Conservation (phyloP, 2,329 filamentous ascomycete species). For the Diplodia seriata region DNA sequence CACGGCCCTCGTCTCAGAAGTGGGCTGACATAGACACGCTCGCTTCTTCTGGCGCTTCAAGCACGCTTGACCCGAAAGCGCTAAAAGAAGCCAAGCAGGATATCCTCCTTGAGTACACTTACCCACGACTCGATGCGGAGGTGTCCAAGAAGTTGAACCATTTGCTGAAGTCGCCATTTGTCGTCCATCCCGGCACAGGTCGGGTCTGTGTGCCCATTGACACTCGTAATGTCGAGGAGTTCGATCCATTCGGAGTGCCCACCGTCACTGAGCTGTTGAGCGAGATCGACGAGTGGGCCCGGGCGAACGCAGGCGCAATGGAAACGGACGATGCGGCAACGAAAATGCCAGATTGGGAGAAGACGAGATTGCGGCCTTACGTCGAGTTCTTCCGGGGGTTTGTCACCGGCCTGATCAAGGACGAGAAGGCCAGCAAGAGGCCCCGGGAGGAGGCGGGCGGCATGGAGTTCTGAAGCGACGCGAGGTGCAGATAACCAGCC, state of each 20-base stretch:
- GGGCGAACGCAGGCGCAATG: constrained; percentile 45
- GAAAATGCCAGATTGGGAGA: constrained; percentile 85
- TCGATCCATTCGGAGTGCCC: constrained; percentile 87
- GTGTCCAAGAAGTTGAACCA: constrained; percentile 98
- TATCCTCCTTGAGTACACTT: constrained; percentile 95
- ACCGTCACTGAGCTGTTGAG: constrained; percentile 81
- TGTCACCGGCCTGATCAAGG: constrained; percentile 78
- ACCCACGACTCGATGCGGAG: constrained; percentile 94
- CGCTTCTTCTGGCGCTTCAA: constrained; percentile 77
- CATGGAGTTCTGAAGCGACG: constrained; percentile 69
- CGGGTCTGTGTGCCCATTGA: constrained; percentile 96
- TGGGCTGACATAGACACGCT: constrained; percentile 93
- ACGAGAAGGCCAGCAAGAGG: constrained; percentile 62
- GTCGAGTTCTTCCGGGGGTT: constrained; percentile 88
- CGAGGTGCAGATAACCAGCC: constrained; percentile 17
- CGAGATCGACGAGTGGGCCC: constrained; percentile 86
- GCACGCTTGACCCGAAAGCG: constrained; percentile 72
- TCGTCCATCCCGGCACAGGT: constrained; percentile 93
- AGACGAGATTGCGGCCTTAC: constrained; percentile 92
- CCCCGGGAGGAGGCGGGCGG: constrained; percentile 65
- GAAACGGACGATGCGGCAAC: constrained; percentile 54
- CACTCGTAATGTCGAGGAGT: constrained; percentile 72
- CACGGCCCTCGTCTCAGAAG: constrained; percentile 77
- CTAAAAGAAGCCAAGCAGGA: constrained; percentile 93
- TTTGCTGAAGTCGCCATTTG: constrained; percentile 95